Conservation (phyloP, 108 stramenopile species). For the Nitzschia sp. region DNA sequence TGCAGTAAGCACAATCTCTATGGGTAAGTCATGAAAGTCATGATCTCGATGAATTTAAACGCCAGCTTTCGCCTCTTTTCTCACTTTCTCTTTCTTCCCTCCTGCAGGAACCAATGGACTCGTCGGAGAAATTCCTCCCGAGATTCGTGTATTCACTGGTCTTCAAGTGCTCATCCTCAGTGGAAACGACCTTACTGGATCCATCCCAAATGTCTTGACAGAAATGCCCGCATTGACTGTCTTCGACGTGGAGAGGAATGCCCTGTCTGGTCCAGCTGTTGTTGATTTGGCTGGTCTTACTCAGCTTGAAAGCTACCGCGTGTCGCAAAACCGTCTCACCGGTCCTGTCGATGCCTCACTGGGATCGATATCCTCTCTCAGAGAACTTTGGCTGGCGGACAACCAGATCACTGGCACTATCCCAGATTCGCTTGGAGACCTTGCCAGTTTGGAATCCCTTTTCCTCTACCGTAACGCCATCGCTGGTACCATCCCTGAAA, state of each 20-base stretch:
- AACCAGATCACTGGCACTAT: constrained; percentile 39
- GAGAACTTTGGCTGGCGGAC: constrained; percentile 34
- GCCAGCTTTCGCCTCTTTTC: too few relatives aligned
- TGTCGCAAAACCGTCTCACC: constrained; percentile 27
- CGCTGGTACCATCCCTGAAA: constrained; percentile 36
- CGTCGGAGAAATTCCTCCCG: constrained; percentile 26
- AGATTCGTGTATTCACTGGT: constrained; percentile 29
- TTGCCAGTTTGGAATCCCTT: constrained; percentile 24
- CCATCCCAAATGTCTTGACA: constrained; percentile 34
- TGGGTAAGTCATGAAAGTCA: constrained; percentile 11
- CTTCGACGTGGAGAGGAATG: constrained; percentile 33
- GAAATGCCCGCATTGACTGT: constrained; percentile 8
- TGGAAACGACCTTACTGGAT: constrained; percentile 29
- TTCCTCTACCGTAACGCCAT: constrained; percentile 32
- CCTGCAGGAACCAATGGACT: constrained; percentile 14
- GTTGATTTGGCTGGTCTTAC: constrained; percentile 23
- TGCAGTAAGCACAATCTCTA: not conserved
- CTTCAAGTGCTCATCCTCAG: constrained; percentile 29
- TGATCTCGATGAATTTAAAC: too few relatives aligned
- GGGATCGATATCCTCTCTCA: not conserved
- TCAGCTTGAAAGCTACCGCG: constrained; percentile 25
- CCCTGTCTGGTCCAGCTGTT: constrained; percentile 21
- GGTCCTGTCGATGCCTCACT: constrained; percentile 20
- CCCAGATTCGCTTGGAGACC: constrained; percentile 24
- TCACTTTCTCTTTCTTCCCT: not conserved